These are phyloP conservation scores for Erysiphe pulchra DNA, from an alignment of 2,329 filamentous ascomycete species.

Conservation along the genomic window DNA sequence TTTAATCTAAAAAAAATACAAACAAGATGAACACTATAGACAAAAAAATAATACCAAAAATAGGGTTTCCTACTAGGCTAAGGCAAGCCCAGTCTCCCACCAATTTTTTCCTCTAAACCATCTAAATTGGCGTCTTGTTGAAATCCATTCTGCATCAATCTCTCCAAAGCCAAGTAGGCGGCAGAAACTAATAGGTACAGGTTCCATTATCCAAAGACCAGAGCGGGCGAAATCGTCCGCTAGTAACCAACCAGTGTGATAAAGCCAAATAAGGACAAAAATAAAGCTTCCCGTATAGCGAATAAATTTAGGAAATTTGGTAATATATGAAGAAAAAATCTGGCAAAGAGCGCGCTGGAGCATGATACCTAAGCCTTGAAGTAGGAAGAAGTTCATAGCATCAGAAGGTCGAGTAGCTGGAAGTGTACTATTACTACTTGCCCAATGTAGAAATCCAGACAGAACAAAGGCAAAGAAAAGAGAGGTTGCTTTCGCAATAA, in stretches of 20 bases:
- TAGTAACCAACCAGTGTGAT: conserved; percentile 34
- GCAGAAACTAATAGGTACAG: conserved; percentile 47
- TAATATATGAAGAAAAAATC: conserved; percentile 12
- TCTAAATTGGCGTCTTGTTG: conserved; percentile 21
- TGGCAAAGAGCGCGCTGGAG: conserved; percentile 24
- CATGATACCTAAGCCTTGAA: conserved; percentile 40
- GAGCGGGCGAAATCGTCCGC: conserved; percentile 49
- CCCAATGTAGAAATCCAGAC: conserved; percentile 43
- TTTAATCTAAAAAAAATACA: too few species aligned
- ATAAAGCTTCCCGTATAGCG: conserved; percentile 30
- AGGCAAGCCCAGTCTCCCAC: conserved; percentile 28
- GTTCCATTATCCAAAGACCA: conserved; percentile 60
- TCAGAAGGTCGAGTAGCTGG: conserved; percentile 22
- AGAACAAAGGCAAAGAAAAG: conserved; percentile 31
- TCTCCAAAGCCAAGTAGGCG: conserved; percentile 37
- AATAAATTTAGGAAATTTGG: conserved; percentile 19
- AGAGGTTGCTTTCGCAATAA: conserved; percentile 14
- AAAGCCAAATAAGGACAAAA: conserved; percentile 41
- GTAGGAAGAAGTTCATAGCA: conserved; percentile 42
- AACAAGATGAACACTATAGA: too few species aligned
- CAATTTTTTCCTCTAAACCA: conserved; percentile 36
- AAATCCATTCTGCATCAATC: conserved; percentile 36
- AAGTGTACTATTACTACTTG: conserved; percentile 41
- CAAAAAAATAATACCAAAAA: too few species aligned
- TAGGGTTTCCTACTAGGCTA: not conserved